These are phyloP conservation scores for Termitomyces sp. DNA, from an alignment of 1,284 basidiomycete genomes.

Conservation along the genomic window DNA sequence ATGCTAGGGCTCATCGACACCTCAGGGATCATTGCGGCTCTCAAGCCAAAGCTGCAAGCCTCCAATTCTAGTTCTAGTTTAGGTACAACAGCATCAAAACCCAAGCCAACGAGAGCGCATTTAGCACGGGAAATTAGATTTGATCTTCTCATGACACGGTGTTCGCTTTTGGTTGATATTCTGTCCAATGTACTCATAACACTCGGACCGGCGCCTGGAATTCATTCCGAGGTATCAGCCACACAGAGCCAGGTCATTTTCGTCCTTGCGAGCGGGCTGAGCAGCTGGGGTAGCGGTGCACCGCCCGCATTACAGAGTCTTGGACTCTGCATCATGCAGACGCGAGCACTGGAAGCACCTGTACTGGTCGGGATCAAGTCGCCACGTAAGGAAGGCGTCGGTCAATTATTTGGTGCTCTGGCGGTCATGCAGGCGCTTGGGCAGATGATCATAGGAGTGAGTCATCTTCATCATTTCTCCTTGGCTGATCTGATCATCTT, in stretches of 20 bases:
- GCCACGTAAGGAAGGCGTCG: constrained; percentile 25
- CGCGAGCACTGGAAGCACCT: constrained; percentile 34
- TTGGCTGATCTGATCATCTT: constrained; percentile 7
- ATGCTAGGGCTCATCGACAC: neutral
- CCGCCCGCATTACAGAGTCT: constrained; percentile 66
- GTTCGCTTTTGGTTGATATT: constrained; percentile 61
- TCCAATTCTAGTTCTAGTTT: neutral
- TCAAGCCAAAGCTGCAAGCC: constrained; percentile 34
- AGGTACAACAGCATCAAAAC: constrained; percentile 27
- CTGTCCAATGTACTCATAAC: constrained; percentile 57
- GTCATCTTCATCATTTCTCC: constrained; percentile 18
- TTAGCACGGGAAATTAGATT: constrained; percentile 63
- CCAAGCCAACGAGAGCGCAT: constrained; percentile 42
- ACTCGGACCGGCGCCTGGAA: constrained; percentile 41
- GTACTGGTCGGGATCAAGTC: constrained; percentile 14
- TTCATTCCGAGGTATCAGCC: constrained; percentile 14
- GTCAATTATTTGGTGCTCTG: constrained; percentile 64
- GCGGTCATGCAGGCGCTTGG: constrained; percentile 61
- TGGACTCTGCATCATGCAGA: constrained; percentile 62
- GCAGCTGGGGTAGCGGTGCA: constrained; percentile 55
- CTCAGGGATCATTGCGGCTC: constrained; percentile 36
- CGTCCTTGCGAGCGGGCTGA: constrained; percentile 50
- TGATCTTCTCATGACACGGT: constrained; percentile 56
- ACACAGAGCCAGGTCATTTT: constrained; percentile 46
- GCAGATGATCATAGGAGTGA: constrained; percentile 63